Percentiles rank a stretch among this genome's conserved stretches.
Evolutionary conservation across 2,329 filamentous ascomycete species (phyloP).

Genomic region (Botrytis aclada): DNA sequence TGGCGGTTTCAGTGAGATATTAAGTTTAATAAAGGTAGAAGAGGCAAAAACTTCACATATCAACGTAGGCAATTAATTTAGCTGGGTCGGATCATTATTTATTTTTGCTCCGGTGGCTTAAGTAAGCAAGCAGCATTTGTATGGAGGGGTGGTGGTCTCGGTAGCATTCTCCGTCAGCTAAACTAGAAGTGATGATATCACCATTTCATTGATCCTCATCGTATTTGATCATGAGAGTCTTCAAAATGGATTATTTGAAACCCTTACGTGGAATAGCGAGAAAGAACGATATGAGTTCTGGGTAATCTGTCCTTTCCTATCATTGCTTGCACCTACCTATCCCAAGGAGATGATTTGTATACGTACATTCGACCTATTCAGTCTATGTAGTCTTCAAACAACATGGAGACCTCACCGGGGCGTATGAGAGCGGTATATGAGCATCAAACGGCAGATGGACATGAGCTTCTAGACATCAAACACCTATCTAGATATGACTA

Average conservation of each 20-base stretch:
- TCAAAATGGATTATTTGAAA: neutral
- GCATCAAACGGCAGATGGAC: no score
- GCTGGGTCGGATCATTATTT: conserved; percentile 12
- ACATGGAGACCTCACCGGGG: neutral
- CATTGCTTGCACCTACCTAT: neutral
- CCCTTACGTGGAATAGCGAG: neutral
- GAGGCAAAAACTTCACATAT: conserved; percentile 17
- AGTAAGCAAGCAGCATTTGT: conserved; percentile 5
- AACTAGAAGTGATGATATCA: neutral
- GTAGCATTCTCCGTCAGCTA: conserved; percentile 1
- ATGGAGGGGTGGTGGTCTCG: neutral
- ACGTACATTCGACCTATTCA: neutral
- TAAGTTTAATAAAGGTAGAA: neutral
- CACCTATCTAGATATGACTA: no score
- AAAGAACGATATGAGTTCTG: neutral
- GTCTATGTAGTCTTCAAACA: neutral
- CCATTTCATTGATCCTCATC: neutral
- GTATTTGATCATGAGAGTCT: neutral
- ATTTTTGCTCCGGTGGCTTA: conserved; percentile 14
- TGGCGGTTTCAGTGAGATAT: neutral
- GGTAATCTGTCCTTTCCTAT: neutral
- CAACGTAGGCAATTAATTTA: conserved; percentile 3
- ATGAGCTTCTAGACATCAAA: no score
- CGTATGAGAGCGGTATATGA: no score
- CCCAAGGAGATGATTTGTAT: neutral